phyloP scores from a whole-genome alignment of 495 filamentous ascomycete species.

The Tuber aestivum region DNA sequence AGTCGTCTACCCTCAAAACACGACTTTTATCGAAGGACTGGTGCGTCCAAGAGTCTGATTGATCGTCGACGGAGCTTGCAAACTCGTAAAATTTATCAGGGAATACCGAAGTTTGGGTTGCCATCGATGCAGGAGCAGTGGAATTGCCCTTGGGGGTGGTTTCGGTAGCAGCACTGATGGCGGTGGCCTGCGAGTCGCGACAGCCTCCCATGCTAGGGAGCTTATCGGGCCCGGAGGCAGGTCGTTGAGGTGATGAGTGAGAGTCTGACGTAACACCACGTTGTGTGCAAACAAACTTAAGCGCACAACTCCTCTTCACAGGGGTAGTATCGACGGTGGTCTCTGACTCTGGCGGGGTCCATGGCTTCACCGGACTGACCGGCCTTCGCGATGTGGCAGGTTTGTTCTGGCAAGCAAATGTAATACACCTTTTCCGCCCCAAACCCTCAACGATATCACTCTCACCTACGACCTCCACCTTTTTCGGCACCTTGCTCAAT shows the following conservation, averaged over 20 bases:
- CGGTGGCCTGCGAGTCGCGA: not conserved
- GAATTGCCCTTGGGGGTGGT: slow-evolving; percentile 5
- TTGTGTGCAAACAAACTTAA: slow-evolving; percentile 41
- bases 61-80: slow-evolving; percentile 53
- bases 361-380: not conserved
- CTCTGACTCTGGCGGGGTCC: slow-evolving; percentile 5
- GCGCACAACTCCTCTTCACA: slow-evolving; percentile 28
- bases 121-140: slow-evolving; percentile 9
- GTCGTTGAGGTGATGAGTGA: slow-evolving; percentile 24
- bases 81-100: slow-evolving; percentile 73
- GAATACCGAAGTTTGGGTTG: slow-evolving; percentile 19
- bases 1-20: slow-evolving; percentile 60
- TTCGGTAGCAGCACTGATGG: slow-evolving; percentile 11
- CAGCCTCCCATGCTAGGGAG: not conserved
- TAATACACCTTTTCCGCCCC: slow-evolving; percentile 80
- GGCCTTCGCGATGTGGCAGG: slow-evolving; percentile 14
- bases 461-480: slow-evolving; percentile 28
- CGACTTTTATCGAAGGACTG: slow-evolving; percentile 40
- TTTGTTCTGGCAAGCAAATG: slow-evolving; percentile 68
- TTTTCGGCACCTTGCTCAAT: slow-evolving; percentile 22
- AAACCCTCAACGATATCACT: slow-evolving; percentile 50
- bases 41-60: slow-evolving; percentile 41
- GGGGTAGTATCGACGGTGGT: slow-evolving; percentile 8
- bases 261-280: slow-evolving; percentile 21
- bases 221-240: slow-evolving; percentile 16